A percentile compares a stretch with the other conserved stretches of the same genome.
phyloP scores from a whole-genome alignment of 1,284 basidiomycete genomes.

The Meira miltonrushii region DNA sequence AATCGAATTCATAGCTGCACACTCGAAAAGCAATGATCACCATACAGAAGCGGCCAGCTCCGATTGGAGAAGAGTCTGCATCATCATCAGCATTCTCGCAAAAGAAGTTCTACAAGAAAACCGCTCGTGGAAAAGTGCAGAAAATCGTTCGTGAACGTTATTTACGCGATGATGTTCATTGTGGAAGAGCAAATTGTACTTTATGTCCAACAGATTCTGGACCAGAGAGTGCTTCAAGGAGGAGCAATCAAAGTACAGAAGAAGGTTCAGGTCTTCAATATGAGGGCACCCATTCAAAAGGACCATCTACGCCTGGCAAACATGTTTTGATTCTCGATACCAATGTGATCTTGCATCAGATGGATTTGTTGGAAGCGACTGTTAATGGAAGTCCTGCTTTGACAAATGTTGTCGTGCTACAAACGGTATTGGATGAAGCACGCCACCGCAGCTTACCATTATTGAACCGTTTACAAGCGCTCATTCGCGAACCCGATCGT shows the following conservation, averaged over 20 bases:
- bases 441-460: slow-evolving; percentile 87
- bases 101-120: slow-evolving; percentile 61
- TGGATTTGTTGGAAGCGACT: slow-evolving; percentile 25
- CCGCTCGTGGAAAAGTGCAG: slow-evolving; percentile 84
- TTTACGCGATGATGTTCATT: slow-evolving; percentile 85
- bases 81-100: slow-evolving; percentile 19
- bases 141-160: slow-evolving; percentile 95
- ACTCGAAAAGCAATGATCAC: slow-evolving; percentile 21
- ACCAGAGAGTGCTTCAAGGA: not conserved
- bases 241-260: not conserved
- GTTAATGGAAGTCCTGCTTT: slow-evolving; percentile 22
- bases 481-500: slow-evolving; percentile 45
- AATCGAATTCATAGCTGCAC: no score
- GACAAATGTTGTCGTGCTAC: slow-evolving; percentile 66
- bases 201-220: not conserved
- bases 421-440: slow-evolving; percentile 94
- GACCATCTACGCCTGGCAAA: slow-evolving; percentile 9
- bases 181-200: slow-evolving; percentile 58
- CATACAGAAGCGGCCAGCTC: slow-evolving; percentile 45
- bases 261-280: not conserved
- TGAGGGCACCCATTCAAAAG: not conserved
- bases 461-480: slow-evolving; percentile 61
- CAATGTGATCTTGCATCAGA: slow-evolving; percentile 84
- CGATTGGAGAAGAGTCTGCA: slow-evolving; percentile 11
- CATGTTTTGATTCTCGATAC: slow-evolving; percentile 91